Base-by-base conservation (phyloP, 2,329 filamentous ascomycete genomes). In the Ophiostoma sp. region DNA sequence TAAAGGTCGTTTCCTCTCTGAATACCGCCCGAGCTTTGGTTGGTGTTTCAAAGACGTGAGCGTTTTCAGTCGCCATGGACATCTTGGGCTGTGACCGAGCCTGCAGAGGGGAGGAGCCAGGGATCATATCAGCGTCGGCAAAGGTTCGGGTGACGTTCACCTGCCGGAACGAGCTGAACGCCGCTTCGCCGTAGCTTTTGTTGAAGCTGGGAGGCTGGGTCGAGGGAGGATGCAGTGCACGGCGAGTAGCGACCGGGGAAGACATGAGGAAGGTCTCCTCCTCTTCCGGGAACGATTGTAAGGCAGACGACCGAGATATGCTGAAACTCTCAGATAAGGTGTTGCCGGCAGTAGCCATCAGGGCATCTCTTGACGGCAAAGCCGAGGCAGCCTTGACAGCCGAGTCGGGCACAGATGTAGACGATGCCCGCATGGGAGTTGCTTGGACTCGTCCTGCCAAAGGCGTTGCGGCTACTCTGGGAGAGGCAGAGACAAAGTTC, bases 41-140 rank as follows among this genome's bases (percentile, higher is more conserved):
- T 5, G 75, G 76, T 7, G 76, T 77, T 69, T 73, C 74, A 18
- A 76, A 74, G 1, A 77, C 18, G 36, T 41, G 40, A 1, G 4
- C 60, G 38, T 3, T 27, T 27, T 42, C 60, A 3, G 16, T n/a
- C 12, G 40, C 40, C 38, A 63, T 18, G 3, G 16, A 18, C 8
- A 40, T 9, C 12, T 62, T 8, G 16, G 45, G 64, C 6, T 66
- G 64, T 4, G 66, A 42, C 8, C 55, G 65, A 0, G 62, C 58
- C 65, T 69, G 70, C 36, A 69, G 65, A 3, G 72, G 72, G 5
- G 72, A 73, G 11, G 72, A 73, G 16, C 69, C 69, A 11, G 68
- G 69, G 5, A 73, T 68, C 45, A 68, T 41, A 38, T 60, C 55
- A 12, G 12, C 38, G 9, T 36, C 55, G 55, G 55, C 27, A 60